Evolutionary conservation across 805 yeast species (phyloP).

Genomic region (Brettanomyces bruxellensis): DNA sequence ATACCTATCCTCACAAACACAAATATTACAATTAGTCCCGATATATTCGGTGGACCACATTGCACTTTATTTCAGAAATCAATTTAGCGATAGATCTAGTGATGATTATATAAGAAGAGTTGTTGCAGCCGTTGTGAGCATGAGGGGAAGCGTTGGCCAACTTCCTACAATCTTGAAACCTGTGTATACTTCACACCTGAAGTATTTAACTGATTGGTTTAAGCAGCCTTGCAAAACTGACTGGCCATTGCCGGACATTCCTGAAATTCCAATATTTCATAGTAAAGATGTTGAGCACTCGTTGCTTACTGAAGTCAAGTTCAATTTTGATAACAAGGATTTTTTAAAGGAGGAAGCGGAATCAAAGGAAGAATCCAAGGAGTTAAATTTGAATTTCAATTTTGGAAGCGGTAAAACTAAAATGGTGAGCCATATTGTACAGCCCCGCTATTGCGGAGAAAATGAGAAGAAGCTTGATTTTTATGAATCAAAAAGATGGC

Average conservation of each 20-base stretch:
- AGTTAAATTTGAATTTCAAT: slow-evolving; percentile 10
- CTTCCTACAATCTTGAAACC: slow-evolving; percentile 76
- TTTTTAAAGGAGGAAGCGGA: slow-evolving; percentile 27
- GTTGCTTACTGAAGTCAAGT: slow-evolving; percentile 63
- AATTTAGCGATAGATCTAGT: slow-evolving; percentile 19
- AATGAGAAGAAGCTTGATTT: slow-evolving; percentile 25
- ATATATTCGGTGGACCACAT: slow-evolving; percentile 82
- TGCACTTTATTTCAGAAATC: slow-evolving; percentile 36
- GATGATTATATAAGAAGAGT: slow-evolving; percentile 46
- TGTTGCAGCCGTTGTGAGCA: slow-evolving; percentile 74
- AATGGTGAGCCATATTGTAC: slow-evolving; percentile 25
- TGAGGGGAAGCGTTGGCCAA: slow-evolving; percentile 74
- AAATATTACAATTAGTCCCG: slow-evolving; percentile 60
- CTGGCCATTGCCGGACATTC: slow-evolving; percentile 79
- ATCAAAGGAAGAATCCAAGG: slow-evolving; percentile 7
- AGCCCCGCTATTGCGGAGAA: slow-evolving; percentile 18
- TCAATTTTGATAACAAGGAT: slow-evolving; percentile 44
- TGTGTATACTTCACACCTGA: slow-evolving; percentile 57
- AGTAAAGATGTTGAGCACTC: slow-evolving; percentile 76
- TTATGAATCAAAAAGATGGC: slow-evolving; percentile 54
- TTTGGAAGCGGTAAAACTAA: slow-evolving; percentile 12
- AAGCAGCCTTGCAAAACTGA: slow-evolving; percentile 21
- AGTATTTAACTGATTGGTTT: slow-evolving; percentile 56
- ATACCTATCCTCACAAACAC: slow-evolving; percentile 15
- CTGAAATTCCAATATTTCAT: slow-evolving; percentile 51